phyloP scores from a whole-genome alignment of 495 filamentous ascomycete genomes.

The Lophiostoma macrostomum region DNA sequence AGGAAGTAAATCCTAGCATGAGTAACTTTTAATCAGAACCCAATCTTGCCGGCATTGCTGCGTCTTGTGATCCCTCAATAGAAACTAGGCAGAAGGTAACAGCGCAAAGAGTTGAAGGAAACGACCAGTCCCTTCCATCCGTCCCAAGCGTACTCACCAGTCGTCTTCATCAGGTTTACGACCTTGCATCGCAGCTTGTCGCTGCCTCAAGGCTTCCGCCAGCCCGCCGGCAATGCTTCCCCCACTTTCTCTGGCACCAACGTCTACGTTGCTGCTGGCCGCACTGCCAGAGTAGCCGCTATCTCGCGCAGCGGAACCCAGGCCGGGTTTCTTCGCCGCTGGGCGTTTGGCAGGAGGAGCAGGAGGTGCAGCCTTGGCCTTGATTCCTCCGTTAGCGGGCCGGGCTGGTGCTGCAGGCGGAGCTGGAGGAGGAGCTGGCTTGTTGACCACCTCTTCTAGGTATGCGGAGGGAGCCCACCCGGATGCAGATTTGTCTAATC shows the following conservation, averaged over 20 bases:
- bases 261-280: conserved; percentile 62
- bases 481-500: conserved; percentile 57
- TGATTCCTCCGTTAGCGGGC: conserved; percentile 47
- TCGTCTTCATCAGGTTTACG: conserved; percentile 67
- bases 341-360: conserved; percentile 89
- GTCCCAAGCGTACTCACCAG: conserved; percentile 43
- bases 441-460: conserved; percentile 67
- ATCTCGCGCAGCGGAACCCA: conserved; percentile 55
- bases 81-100: neutral
- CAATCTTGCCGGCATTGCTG: conserved; percentile 8
- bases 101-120: too few relatives aligned
- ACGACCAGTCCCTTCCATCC: neutral
- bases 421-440: conserved; percentile 38
- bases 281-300: conserved; percentile 53
- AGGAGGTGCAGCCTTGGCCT: conserved; percentile 71
- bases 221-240: conserved; percentile 75
- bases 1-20: conserved; percentile 12
- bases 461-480: conserved; percentile 95
- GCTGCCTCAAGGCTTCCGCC: conserved; percentile 73
- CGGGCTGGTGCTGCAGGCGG: conserved; percentile 43
- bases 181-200: conserved; percentile 67
- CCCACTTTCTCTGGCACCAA: conserved; percentile 49
- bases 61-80: conserved; percentile 3
- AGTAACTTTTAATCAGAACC: conserved; percentile 29
- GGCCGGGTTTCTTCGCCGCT: conserved; percentile 60